Base-by-base conservation (phyloP, 805 yeast species). In the Candida khao-thaluensis region DNA sequence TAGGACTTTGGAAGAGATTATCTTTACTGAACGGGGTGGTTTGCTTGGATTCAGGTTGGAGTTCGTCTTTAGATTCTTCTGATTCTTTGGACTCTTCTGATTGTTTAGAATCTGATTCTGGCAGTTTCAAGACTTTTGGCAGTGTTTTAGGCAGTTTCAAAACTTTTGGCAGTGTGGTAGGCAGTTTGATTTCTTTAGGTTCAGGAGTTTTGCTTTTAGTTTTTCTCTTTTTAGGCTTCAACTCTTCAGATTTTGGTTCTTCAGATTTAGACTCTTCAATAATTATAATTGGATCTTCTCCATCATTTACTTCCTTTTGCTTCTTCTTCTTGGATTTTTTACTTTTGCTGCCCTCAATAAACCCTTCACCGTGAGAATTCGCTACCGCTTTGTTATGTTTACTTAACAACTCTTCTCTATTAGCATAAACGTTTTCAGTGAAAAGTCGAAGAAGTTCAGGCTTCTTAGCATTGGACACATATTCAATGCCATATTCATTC, bases 391-490 rank as follows among this genome's bases (percentile, higher is more conserved):
- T 10, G 5, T 49, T 43, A 33, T 55, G 55, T 9, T 62, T 54
- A 6, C 54, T 56, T 39, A 76, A 60, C 25, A 76, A 57, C 30
- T 59, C 50, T 0, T 63, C 60, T 2, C 83, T 66, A 8, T 65
- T 60, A 2, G 85, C 79, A 11, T 62, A 64, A 35, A 86, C 63
- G 6, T 79, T 57, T 4, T 66, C 57, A n/a, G 74, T 64, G 60
- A 80, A 86, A n/a, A 82, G 52, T n/a, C 64, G 62, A 2, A 88
- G 59, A 42, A 89, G 68, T 9, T 77, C 79, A 5, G 75, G 62
- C 58, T 91, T 91, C 54, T 81, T 85, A 5, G 89, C 82, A 32
- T 73, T 66, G 1, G 83, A 65, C 0, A 84, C 72, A 53, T 71
- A 81, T 1, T 62, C 58, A n/a, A 90, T 67, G n/a, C 75, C 71